A percentile compares a stretch with the other conserved stretches of the same genome.
Evolutionary conservation across 345 rosid species (phyloP).

Genomic region (Gossypium anomalum): DNA sequence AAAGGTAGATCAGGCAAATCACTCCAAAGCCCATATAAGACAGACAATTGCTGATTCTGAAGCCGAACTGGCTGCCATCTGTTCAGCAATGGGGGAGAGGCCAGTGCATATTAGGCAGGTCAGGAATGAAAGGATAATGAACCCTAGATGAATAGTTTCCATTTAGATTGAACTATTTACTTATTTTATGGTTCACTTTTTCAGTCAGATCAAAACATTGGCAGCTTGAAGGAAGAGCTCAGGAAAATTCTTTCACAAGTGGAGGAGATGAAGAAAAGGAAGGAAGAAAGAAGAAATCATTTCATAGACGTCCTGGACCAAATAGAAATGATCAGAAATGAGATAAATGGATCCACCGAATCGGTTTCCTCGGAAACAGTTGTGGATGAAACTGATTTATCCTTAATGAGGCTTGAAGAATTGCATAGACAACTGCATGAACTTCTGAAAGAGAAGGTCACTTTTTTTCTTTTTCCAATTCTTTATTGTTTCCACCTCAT

Average conservation of each 20-base stretch:
- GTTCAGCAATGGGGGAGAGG: slow-evolving; percentile 86
- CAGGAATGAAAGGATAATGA: not conserved
- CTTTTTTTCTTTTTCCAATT: not conserved
- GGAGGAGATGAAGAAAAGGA: slow-evolving; percentile 85
- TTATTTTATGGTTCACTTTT: slow-evolving; percentile 3
- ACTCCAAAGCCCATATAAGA: slow-evolving; percentile 70
- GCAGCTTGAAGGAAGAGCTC: slow-evolving; percentile 86
- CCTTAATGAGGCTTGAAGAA: slow-evolving; percentile 74
- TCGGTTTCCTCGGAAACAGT: slow-evolving; percentile 24
- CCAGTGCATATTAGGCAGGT: slow-evolving; percentile 95
- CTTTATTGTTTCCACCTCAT: not conserved
- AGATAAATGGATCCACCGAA: slow-evolving; percentile 48
- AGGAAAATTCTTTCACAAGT: slow-evolving; percentile 60
- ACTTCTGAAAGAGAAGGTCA: slow-evolving; percentile 79
- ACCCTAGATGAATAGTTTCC: not conserved
- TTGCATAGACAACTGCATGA: slow-evolving; percentile 52
- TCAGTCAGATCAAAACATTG: slow-evolving; percentile 69
- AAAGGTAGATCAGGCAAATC: slow-evolving; percentile 87
- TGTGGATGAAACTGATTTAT: slow-evolving; percentile 68
- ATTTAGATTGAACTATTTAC: slow-evolving; percentile 24
- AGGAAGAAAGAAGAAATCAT: slow-evolving; percentile 71
- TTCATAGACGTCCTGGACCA: slow-evolving; percentile 60
- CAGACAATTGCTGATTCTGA: slow-evolving; percentile 81
- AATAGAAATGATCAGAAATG: slow-evolving; percentile 45
- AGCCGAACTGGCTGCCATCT: slow-evolving; percentile 82